Percentiles rank a stretch among this genome's conserved stretches.
Evolutionary conservation across 176 grass and related monocot species (phyloP).

Genomic region (Zoysia pacifica): DNA sequence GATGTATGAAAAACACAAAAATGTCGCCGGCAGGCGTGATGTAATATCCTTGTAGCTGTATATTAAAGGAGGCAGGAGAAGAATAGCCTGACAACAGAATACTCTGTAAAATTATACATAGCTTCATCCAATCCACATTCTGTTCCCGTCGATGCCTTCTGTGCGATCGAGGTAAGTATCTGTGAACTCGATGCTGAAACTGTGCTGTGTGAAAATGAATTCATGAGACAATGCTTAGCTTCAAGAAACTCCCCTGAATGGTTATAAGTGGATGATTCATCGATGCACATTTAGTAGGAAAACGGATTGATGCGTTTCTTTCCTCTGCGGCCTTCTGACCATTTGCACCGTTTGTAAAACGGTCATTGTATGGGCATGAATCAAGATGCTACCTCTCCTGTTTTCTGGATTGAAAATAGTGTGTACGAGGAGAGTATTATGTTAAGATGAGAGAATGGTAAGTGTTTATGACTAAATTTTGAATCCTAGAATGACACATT

Average conservation of each 20-base stretch:
- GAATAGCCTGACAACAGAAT: conserved; percentile 79
- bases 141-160: background rate
- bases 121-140: conserved; percentile 76
- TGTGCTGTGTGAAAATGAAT: background rate
- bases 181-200: background rate
- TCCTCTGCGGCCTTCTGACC: too few species aligned
- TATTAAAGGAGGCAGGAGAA: conserved; percentile 63
- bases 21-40: conserved; percentile 19
- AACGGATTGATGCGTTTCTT: too few species aligned
- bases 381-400: too few species aligned
- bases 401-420: too few species aligned
- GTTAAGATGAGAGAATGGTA: too few species aligned
- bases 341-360: too few species aligned
- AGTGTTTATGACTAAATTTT: too few species aligned
- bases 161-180: background rate
- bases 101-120: conserved; percentile 77
- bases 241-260: too few species aligned
- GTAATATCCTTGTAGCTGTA: conserved; percentile 64
- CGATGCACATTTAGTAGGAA: background rate
- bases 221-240: background rate
- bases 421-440: too few species aligned
- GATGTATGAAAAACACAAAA: conserved; percentile 36
- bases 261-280: too few species aligned
- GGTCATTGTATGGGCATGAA: too few species aligned
- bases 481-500: too few species aligned